phyloP scores from a whole-genome alignment of 2,329 filamentous ascomycete species.

The Penicillium brasilianum region DNA sequence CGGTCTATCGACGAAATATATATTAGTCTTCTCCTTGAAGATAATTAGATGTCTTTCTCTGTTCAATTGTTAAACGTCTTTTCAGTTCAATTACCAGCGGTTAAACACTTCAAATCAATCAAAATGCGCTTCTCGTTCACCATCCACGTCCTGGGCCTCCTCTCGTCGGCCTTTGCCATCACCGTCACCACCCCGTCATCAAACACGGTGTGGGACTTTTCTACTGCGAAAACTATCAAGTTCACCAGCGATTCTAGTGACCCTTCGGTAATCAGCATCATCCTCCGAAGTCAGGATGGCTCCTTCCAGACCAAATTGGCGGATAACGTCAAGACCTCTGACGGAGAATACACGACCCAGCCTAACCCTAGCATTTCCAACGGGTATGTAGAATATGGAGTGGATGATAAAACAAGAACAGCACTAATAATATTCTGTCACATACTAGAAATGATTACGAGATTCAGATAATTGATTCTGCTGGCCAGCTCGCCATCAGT shows the following conservation, averaged over 20 bases:
- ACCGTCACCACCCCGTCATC: conserved; percentile 14
- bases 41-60: not conserved
- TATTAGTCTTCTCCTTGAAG: not conserved
- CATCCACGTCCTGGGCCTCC: conserved; percentile 7
- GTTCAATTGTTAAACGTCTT: too few relatives aligned
- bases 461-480: conserved; percentile 21
- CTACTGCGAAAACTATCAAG: conserved; percentile 18
- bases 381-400: conserved; percentile 16
- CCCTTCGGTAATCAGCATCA: conserved; percentile 17
- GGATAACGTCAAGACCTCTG: conserved; percentile 20
- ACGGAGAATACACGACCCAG: conserved; percentile 19
- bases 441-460: conserved; percentile 14
- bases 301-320: conserved; percentile 23
- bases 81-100: not conserved
- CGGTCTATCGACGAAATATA: not conserved
- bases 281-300: conserved; percentile 17
- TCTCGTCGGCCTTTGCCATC: conserved; percentile 17
- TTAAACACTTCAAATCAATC: conserved; percentile 4
- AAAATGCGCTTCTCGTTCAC: conserved; percentile 16
- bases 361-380: conserved; percentile 21
- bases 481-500: conserved; percentile 18
- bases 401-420: not conserved
- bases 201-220: conserved; percentile 16
- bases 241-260: conserved; percentile 11
- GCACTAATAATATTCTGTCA: not conserved